These are phyloP conservation scores for Alternaria sp. DNA, from an alignment of 2,329 filamentous ascomycete genomes.

Conservation along the genomic window DNA sequence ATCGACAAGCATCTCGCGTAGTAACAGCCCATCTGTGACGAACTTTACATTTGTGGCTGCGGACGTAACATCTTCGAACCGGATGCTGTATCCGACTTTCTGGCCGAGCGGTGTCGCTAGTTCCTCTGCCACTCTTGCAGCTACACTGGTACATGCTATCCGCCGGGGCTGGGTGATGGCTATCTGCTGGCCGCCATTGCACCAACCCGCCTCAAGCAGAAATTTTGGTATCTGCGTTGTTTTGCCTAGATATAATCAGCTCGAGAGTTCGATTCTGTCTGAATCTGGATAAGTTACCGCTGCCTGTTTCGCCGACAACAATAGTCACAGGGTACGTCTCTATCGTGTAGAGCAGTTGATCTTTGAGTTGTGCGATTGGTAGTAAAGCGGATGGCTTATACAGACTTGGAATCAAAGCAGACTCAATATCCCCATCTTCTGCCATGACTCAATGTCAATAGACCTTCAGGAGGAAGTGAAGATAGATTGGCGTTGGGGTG, in stretches of 20 bases:
- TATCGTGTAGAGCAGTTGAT: constrained; percentile 82
- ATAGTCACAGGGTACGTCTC: constrained; percentile 87
- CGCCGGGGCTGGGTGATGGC: constrained; percentile 75
- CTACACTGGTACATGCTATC: constrained; percentile 41
- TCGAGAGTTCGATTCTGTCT: accelerated
- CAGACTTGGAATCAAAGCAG: constrained; percentile 75
- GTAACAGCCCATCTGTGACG: constrained; percentile 88
- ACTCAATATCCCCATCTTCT: constrained; percentile 52
- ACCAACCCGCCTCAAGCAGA: constrained; percentile 89
- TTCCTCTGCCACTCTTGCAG: constrained; percentile 76
- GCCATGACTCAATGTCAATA: constrained; percentile 26
- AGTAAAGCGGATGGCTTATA: constrained; percentile 86
- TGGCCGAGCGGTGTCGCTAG: constrained; percentile 85
- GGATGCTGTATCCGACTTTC: constrained; percentile 87
- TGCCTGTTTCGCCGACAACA: constrained; percentile 91
- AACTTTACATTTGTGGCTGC: constrained; percentile 90
- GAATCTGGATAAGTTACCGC: constrained; percentile 45
- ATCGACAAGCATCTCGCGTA: constrained; percentile 92
- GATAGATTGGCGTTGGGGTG: neutral
- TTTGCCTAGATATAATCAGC: constrained; percentile 66
- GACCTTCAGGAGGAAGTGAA: neutral
- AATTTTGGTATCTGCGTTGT: constrained; percentile 96
- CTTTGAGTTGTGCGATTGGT: constrained; percentile 83
- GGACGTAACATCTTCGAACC: constrained; percentile 90
- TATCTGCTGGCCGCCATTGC: constrained; percentile 80